These are phyloP conservation scores for Tylopilus plumbeoviolaceoides DNA, from an alignment of 768 basidiomycete genomes.

Conservation along the genomic window DNA sequence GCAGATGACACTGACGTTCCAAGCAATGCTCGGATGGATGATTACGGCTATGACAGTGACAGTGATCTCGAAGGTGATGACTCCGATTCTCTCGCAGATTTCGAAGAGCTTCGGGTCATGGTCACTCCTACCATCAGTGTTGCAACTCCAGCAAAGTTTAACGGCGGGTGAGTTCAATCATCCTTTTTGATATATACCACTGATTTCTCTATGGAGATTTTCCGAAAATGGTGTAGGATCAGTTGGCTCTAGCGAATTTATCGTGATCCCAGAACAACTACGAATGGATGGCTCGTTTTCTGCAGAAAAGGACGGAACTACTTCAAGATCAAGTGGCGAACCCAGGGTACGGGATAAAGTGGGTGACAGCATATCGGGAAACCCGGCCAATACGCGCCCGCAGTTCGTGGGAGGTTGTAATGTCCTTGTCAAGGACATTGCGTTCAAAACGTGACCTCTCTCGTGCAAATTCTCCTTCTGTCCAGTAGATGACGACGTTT, in stretches of 20 bases:
- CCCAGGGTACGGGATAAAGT: not conserved
- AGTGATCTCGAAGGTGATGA: not conserved
- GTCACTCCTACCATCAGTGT: not conserved
- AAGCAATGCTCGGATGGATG: not conserved
- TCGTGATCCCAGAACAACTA: not conserved
- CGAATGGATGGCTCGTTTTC: not conserved
- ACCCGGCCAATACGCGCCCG: not conserved
- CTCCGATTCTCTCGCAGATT: not conserved
- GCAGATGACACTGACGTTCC: conserved; percentile 9
- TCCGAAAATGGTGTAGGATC: not conserved
- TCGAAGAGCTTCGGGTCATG: too few relatives aligned
- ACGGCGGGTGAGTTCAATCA: not conserved
- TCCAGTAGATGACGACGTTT: not conserved
- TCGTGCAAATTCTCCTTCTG: too few relatives aligned
- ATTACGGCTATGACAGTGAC: not conserved
- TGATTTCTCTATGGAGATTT: not conserved
- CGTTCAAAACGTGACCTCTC: conserved; percentile 23
- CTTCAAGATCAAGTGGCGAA: not conserved
- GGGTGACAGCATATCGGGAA: not conserved
- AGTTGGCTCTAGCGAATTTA: not conserved
- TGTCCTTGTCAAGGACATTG: conserved; percentile 24
- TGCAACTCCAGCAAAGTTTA: not conserved
- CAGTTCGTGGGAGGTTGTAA: conserved; percentile 16
- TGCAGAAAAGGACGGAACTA: not conserved
- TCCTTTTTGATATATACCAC: not conserved